These are phyloP conservation scores for Podila epigama DNA, from an alignment of 192 early-diverging fungal genomes.

Conservation along the genomic window DNA sequence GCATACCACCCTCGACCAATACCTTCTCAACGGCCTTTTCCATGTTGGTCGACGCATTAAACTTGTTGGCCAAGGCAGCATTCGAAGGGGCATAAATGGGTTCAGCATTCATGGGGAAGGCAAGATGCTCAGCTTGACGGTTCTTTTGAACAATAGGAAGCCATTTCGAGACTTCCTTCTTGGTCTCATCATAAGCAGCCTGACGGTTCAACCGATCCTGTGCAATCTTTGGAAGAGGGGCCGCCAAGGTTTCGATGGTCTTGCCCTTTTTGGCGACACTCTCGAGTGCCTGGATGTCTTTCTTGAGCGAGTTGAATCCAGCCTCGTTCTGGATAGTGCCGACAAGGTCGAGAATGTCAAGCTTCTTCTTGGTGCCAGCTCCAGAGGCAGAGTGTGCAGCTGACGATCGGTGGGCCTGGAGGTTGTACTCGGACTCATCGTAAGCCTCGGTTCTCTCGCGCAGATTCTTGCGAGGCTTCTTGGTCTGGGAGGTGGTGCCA, in stretches of 20 bases:
- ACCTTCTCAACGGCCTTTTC: constrained; percentile 81
- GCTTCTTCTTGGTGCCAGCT: constrained; percentile 62
- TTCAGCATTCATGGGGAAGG: constrained; percentile 67
- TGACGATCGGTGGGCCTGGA: constrained; percentile 53
- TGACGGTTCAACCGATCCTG: constrained; percentile 87
- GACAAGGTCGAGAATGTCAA: constrained; percentile 81
- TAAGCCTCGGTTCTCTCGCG: constrained; percentile 73
- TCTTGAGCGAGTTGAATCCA: constrained; percentile 71
- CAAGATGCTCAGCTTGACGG: constrained; percentile 83
- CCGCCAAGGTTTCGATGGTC: constrained; percentile 59
- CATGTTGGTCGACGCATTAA: constrained; percentile 71
- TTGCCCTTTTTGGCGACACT: constrained; percentile 55
- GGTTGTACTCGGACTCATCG: constrained; percentile 78
- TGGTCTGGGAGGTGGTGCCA: constrained; percentile 14
- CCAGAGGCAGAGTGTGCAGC: constrained; percentile 44
- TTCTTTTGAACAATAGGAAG: constrained; percentile 81
- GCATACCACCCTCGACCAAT: constrained; percentile 75
- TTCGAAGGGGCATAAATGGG: constrained; percentile 53
- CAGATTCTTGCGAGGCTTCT: constrained; percentile 61
- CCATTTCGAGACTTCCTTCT: constrained; percentile 88
- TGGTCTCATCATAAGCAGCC: constrained; percentile 85
- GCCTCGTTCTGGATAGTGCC: constrained; percentile 67
- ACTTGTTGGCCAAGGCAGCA: constrained; percentile 65
- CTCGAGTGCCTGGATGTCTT: constrained; percentile 64
- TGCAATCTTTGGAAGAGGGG: constrained; percentile 82